Conservation (phyloP, 192 early-diverging fungal species). For the Lunasporangiospora selenospora region DNA sequence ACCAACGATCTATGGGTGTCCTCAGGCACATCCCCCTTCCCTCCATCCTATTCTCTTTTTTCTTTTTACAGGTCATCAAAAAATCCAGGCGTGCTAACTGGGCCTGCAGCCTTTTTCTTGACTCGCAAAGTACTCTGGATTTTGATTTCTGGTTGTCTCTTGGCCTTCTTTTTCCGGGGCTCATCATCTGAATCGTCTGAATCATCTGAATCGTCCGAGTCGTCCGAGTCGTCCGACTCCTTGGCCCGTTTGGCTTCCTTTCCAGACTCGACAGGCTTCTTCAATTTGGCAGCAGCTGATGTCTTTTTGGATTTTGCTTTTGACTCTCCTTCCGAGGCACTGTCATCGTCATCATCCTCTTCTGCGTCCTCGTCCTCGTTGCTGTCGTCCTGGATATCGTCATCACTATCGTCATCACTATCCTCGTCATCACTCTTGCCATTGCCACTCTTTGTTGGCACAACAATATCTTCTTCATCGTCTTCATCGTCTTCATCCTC, state of each 20-base stretch:
- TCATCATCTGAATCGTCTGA: no score
- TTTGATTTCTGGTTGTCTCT: constrained; percentile 29
- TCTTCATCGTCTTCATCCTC: constrained; percentile 57
- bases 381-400: constrained; percentile 22
- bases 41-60: no score
- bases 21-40: no score
- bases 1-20: no score
- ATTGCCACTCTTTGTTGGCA: no score
- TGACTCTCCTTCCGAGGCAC: constrained; percentile 1
- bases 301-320: no score
- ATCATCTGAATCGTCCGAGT: constrained; percentile 42
- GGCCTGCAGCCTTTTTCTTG: constrained; percentile 34
- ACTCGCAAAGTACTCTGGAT: no score
- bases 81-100: constrained; percentile 21
- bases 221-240: constrained; percentile 15
- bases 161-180: constrained; percentile 28
- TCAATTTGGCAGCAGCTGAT: no score
- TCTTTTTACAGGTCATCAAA: constrained; percentile 37
- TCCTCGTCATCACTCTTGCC: constrained; percentile 8
- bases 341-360: constrained; percentile 29
- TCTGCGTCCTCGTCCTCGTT: constrained; percentile 20
- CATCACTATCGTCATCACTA: constrained; percentile 28
- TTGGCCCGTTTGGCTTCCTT: no score
- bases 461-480: constrained; percentile 53
- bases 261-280: no score